A percentile compares a stretch with the other conserved stretches of the same genome.
phyloP scores from a whole-genome alignment of 106 monocot species.

The Platanthera guangdongensis region DNA sequence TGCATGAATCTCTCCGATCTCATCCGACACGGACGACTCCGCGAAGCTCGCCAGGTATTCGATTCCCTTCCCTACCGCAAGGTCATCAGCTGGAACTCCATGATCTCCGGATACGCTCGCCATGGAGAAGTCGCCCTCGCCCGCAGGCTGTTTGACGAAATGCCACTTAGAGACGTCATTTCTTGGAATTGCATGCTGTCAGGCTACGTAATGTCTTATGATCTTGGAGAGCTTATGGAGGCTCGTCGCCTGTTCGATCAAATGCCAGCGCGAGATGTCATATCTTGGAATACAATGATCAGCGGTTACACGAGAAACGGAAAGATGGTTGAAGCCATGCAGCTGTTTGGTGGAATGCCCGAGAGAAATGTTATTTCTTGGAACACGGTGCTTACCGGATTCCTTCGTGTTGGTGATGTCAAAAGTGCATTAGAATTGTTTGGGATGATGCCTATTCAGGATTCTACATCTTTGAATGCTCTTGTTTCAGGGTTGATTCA shows the following conservation, averaged over 20 bases:
- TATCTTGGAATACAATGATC: constrained; percentile 79
- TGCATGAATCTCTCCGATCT: constrained; percentile 47
- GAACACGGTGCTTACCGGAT: constrained; percentile 68
- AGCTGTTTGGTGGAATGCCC: constrained; percentile 59
- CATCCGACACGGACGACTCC: constrained; percentile 41
- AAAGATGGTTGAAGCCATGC: constrained; percentile 42
- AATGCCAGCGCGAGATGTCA: constrained; percentile 45
- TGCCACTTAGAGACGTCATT: constrained; percentile 49
- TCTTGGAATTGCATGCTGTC: constrained; percentile 69
- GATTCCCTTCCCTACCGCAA: constrained; percentile 36
- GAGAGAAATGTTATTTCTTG: constrained; percentile 45
- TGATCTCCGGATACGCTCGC: constrained; percentile 41
- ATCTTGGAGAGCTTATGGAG: constrained; percentile 23
- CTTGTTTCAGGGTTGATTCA: constrained; percentile 48
- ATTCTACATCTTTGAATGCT: constrained; percentile 35
- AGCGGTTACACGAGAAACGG: constrained; percentile 36
- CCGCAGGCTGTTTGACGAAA: constrained; percentile 53
- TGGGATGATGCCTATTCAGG: constrained; percentile 45
- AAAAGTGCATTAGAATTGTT: constrained; percentile 48
- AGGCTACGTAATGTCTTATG: constrained; percentile 30
- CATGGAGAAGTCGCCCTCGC: constrained; percentile 30
- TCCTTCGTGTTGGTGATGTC: constrained; percentile 35
- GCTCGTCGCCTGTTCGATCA: constrained; percentile 47
- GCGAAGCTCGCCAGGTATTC: constrained; percentile 44
- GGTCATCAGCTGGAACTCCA: constrained; percentile 55